Conservation (phyloP, 2,329 filamentous ascomycete species). For the Huntiella savannae region DNA sequence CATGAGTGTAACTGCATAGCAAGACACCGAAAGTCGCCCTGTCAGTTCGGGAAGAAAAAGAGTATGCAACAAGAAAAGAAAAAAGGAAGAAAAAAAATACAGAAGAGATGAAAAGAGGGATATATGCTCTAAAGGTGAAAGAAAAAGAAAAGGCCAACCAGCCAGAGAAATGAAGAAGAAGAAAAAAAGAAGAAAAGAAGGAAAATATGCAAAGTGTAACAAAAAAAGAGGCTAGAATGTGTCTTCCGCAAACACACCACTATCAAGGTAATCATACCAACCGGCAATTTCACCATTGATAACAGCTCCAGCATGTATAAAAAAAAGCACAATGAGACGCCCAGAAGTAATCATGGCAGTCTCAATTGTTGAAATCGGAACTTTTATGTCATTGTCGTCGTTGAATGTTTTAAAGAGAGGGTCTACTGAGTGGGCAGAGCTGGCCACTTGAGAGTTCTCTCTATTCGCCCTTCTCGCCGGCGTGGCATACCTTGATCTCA, state of each 20-base stretch:
- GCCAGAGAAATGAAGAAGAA: neutral
- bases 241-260: neutral
- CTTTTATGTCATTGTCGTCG: slow-evolving; percentile 1
- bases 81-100: slow-evolving; percentile 2
- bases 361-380: neutral
- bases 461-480: slow-evolving; percentile 73
- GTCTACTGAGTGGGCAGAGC: neutral
- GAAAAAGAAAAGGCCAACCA: neutral
- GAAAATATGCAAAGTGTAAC: neutral
- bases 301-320: no score
- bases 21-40: no score
- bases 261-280: no score
- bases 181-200: neutral
- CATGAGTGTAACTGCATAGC: slow-evolving; percentile 8
- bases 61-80: slow-evolving; percentile 12
- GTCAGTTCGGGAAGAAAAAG: slow-evolving; percentile 14
- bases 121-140: neutral
- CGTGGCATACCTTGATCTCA: slow-evolving; percentile 92
- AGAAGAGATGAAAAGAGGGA: neutral
- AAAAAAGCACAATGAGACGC: no score
- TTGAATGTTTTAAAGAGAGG: neutral
- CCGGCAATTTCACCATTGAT: no score
- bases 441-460: neutral
- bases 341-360: no score
- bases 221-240: neutral